phyloP scores from a whole-genome alignment of 2,329 filamentous ascomycete species.

The Microsporum audouinii region DNA sequence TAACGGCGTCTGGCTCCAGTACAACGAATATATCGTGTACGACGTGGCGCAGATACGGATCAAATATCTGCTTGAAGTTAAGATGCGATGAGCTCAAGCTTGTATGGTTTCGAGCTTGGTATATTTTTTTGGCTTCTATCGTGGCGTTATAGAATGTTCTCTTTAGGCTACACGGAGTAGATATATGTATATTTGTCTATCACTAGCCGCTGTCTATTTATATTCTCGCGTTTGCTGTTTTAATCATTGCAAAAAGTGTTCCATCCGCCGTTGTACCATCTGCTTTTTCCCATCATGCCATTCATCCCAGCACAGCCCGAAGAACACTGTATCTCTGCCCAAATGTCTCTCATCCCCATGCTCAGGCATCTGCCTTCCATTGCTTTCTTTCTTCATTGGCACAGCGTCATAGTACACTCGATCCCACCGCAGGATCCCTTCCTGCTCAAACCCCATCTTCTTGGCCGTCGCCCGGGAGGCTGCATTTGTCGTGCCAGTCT shows the following conservation, averaged over 20 bases:
- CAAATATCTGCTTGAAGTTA: slow-evolving; percentile 35
- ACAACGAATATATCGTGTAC: slow-evolving; percentile 42
- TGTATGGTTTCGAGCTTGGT: too few species aligned
- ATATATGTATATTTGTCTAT: neutral
- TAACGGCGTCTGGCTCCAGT: slow-evolving; percentile 9
- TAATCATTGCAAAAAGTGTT: neutral
- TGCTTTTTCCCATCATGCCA: neutral
- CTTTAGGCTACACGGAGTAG: neutral
- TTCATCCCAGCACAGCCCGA: neutral
- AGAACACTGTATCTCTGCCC: neutral
- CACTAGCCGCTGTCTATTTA: neutral
- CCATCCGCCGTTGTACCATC: neutral
- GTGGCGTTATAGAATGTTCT: too few species aligned
- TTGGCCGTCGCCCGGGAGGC: neutral
- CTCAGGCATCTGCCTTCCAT: neutral
- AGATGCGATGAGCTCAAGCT: slow-evolving; percentile 21
- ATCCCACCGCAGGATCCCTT: neutral
- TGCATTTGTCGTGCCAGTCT: neutral
- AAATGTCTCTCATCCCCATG: neutral
- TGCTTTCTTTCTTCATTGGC: neutral
- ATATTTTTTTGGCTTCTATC: too few species aligned
- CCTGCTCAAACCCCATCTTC: neutral
- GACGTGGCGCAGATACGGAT: slow-evolving; percentile 39
- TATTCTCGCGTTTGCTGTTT: neutral
- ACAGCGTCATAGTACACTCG: neutral